These are phyloP conservation scores for Gossypium gossypioides DNA, from an alignment of 441 rosid genomes.

Conservation along the genomic window DNA sequence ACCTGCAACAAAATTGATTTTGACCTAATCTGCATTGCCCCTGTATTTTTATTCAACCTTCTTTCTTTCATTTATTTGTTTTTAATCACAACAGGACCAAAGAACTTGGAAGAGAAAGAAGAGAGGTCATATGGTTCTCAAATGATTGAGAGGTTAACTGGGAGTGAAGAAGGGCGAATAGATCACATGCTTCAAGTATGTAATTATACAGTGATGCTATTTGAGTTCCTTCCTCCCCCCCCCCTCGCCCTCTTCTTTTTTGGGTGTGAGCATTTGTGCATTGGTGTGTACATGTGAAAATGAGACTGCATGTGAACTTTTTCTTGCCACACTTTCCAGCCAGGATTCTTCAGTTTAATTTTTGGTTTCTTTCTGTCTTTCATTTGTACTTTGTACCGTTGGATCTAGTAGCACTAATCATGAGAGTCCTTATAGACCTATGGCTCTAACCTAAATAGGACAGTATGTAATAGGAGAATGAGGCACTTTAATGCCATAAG, in stretches of 20 bases:
- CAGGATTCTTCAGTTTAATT: background rate
- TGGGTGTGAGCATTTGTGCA: background rate
- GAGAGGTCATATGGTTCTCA: conserved; percentile 63
- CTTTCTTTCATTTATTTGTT: background rate
- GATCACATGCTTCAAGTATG: conserved; percentile 86
- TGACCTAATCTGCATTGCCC: background rate
- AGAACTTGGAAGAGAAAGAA: conserved; percentile 36
- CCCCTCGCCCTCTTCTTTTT: no score
- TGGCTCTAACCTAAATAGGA: background rate
- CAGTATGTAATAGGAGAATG: background rate
- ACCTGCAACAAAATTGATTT: background rate
- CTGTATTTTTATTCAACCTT: background rate
- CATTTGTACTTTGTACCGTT: background rate
- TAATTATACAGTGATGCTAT: conserved; percentile 10
- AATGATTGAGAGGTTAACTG: conserved; percentile 76
- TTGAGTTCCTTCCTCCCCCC: background rate
- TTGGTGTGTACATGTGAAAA: background rate
- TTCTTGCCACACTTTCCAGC: background rate
- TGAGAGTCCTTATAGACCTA: background rate
- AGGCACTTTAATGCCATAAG: background rate
- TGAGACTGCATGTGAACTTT: background rate
- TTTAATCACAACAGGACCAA: conserved; percentile 36
- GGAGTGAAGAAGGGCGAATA: conserved; percentile 71
- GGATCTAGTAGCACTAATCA: background rate
- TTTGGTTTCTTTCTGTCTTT: background rate